phyloP scores from a whole-genome alignment of 441 rosid genomes.

The Erodium moschatum region DNA sequence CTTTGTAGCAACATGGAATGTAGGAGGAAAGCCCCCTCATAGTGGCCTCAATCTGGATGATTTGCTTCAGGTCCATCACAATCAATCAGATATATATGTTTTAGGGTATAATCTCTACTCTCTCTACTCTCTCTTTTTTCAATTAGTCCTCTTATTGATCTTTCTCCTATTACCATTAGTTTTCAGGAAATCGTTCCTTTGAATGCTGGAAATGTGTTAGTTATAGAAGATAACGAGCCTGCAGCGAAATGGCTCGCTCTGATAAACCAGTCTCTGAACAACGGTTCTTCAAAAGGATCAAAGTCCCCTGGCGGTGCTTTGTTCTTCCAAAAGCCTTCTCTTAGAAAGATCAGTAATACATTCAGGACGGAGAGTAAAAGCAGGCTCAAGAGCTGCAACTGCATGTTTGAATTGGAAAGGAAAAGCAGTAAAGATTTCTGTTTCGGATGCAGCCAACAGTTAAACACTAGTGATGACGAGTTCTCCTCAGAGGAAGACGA shows the following conservation, averaged over 20 bases:
- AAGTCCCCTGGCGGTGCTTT: constrained; percentile 23
- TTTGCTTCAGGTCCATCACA: constrained; percentile 33
- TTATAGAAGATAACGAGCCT: constrained; percentile 52
- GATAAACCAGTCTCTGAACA: constrained; percentile 32
- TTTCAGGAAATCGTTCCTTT: constrained; percentile 66
- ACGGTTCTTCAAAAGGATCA: constrained; percentile 23
- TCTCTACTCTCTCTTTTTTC: background rate
- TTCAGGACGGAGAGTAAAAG: constrained; percentile 46
- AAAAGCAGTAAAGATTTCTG: constrained; percentile 49
- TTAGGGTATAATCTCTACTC: constrained; percentile 24
- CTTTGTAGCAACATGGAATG: constrained; percentile 74
- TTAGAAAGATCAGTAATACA: constrained; percentile 49
- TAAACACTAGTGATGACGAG: constrained; percentile 39
- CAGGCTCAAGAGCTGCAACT: constrained; percentile 54
- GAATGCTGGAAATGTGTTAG: constrained; percentile 58
- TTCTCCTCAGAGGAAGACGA: constrained; percentile 54
- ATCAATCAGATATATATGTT: constrained; percentile 31
- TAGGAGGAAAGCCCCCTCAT: constrained; percentile 58
- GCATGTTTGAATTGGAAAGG: constrained; percentile 39
- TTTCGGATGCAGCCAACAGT: constrained; percentile 45
- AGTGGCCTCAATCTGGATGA: constrained; percentile 41
- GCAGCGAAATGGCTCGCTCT: constrained; percentile 49
- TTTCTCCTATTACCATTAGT: constrained; percentile 16
- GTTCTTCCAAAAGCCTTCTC: constrained; percentile 51
- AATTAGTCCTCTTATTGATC: background rate